These are phyloP conservation scores for Penicillium parvum DNA, from an alignment of 495 filamentous ascomycete genomes.

Conservation along the genomic window DNA sequence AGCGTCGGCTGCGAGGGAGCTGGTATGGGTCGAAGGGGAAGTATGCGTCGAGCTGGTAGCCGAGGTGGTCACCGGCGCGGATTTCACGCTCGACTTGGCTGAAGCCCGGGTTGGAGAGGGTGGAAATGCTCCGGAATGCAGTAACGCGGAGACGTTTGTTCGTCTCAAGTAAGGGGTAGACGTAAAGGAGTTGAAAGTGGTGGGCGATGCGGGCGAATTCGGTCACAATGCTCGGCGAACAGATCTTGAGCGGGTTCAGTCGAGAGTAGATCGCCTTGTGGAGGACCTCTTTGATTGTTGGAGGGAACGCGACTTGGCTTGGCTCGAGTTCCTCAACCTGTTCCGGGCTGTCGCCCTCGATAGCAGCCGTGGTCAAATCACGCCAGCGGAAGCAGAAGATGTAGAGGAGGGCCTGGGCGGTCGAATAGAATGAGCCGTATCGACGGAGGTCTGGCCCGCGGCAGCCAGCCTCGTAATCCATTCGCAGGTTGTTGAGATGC, in stretches of 20 bases:
- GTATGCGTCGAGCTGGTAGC: constrained; percentile 79
- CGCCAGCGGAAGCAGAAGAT: constrained; percentile 99
- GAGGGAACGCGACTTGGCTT: constrained; percentile 68
- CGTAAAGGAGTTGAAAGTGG: constrained; percentile 80
- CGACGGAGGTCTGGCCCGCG: constrained; percentile 78
- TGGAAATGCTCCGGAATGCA: constrained; percentile 47
- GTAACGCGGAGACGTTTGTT: constrained; percentile 81
- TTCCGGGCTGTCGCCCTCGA: constrained; percentile 46
- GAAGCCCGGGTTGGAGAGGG: constrained; percentile 30
- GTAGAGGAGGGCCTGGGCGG: constrained; percentile 83
- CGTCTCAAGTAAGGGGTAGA: constrained; percentile 79
- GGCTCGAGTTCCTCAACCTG: constrained; percentile 51
- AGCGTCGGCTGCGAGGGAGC: constrained; percentile 74
- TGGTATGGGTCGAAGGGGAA: constrained; percentile 98
- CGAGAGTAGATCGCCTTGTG: constrained; percentile 72
- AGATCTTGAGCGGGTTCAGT: constrained; percentile 93
- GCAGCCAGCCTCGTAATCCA: constrained; percentile 60
- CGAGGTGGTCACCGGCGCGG: constrained; percentile 58
- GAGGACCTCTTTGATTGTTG: constrained; percentile 66
- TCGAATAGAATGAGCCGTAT: constrained; percentile 81
- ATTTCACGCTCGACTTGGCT: constrained; percentile 58
- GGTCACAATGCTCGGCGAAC: constrained; percentile 84
- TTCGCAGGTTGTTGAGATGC: constrained; percentile 65
- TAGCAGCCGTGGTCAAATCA: constrained; percentile 64
- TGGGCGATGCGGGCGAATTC: constrained; percentile 85